Base-by-base conservation (phyloP, 768 basidiomycete species). In the Phaffia tasmanica region DNA sequence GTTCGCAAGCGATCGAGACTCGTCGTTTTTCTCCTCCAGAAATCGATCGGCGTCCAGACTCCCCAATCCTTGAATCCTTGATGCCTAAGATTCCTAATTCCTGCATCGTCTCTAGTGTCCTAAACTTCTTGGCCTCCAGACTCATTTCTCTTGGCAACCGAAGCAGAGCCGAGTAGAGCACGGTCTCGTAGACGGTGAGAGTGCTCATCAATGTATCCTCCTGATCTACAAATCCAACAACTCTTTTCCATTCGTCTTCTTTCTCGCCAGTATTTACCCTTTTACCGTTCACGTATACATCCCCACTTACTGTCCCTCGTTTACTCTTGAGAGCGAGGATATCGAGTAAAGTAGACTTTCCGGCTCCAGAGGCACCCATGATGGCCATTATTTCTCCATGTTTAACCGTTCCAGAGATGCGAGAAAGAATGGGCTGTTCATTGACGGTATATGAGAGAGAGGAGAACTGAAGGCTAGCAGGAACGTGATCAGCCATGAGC, bases 151-250 rank as follows among this genome's bases (percentile, higher is more conserved):
- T 79, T 18, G 95, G 95, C 30, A 99, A 76, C 70, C 95, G 78
- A 72, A 99, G 76, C 57, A 98, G 74, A 16, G 95, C 95, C 61
- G 89, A 92, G 74, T 95, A 95, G 62, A 98, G 76, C 21, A 99
- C 86, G 0, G 93, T 97, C 80, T 99, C 95, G 76, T 97, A 98
- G 25, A 98, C 95, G 3, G 94, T 99, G 77, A 98, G 79, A 9
- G 94, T 98, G 73, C 86, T 84, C 88, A 99, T 94, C 70, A 99
- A 78, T 14, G 91, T 95, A 75, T 99, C 95, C 76, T 98, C 95
- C 77, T 99, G 95, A 74, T 99, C 94, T 54, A 99, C 95, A 71
- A 88, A 99, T 35, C 95, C 95, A 70, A 87, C 84, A 6, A 97
- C 86, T 47, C 84, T 83, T 75, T 84, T 86, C 80, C 89, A 95